These are phyloP conservation scores for Didymella lethalis DNA, from an alignment of 2,329 filamentous ascomycete genomes.

Conservation along the genomic window DNA sequence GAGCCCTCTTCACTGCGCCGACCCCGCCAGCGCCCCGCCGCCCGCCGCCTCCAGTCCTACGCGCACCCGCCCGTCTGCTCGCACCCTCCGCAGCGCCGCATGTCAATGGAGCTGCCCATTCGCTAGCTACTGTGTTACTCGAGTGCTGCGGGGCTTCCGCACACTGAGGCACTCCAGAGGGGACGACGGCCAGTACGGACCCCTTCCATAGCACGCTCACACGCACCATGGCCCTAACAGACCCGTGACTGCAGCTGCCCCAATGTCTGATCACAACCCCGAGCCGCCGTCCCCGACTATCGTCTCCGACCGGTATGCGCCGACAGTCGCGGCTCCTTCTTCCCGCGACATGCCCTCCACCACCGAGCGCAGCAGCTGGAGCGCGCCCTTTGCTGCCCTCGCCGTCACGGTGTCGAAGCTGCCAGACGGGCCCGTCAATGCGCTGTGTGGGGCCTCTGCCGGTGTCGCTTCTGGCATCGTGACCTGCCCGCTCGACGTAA, in stretches of 20 bases:
- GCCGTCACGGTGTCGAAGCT: slow-evolving; percentile 56
- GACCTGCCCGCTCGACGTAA: slow-evolving; percentile 96
- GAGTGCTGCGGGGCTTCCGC: slow-evolving; percentile 55
- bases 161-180: slow-evolving; percentile 50
- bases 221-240: slow-evolving; percentile 30
- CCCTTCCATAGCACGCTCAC: slow-evolving; percentile 1
- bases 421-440: slow-evolving; percentile 72
- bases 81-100: slow-evolving; percentile 22
- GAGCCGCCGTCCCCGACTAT: slow-evolving; percentile 49
- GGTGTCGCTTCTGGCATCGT: slow-evolving; percentile 93
- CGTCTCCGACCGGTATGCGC: slow-evolving; percentile 46
- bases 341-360: slow-evolving; percentile 33
- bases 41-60: not conserved
- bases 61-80: not conserved
- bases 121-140: slow-evolving; percentile 52
- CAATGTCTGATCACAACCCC: slow-evolving; percentile 49
- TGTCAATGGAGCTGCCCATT: slow-evolving; percentile 54
- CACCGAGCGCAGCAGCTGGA: slow-evolving; percentile 26
- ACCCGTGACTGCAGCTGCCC: slow-evolving; percentile 37
- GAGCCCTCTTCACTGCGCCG: slow-evolving; percentile 11
- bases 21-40: slow-evolving; percentile 8
- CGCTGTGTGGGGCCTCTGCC: slow-evolving; percentile 84
- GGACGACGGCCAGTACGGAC: slow-evolving; percentile 51
- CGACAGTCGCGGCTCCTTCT: slow-evolving; percentile 24
- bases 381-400: slow-evolving; percentile 43